Base-by-base conservation (phyloP, 148 eudicot genomes). In the Vaccinium darrowii region DNA sequence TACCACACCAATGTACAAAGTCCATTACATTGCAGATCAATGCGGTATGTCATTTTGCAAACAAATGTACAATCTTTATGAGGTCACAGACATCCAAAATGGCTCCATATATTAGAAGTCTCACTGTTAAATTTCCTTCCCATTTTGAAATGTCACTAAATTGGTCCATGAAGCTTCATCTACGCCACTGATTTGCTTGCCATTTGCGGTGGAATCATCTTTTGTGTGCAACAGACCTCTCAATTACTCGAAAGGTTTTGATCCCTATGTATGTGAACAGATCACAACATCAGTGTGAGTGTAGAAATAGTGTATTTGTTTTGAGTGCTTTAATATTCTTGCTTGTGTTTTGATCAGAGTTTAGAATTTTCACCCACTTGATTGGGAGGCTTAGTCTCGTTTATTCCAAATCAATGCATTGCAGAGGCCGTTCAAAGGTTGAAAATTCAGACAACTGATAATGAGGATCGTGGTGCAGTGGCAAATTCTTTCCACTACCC, bases 381-480 rank as follows among this genome's bases (percentile, higher is more conserved):
- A 69, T 69, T 69, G 74, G 43, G 43, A 69, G 39, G 18, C 13
- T 5, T 27, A 12, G 19, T 13, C 8, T 30, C 8, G 8, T 69
- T 83, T 83, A 73, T 54, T 6, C 80, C 16, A n/a, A 7, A 57
- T 43, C 10, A 36, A 76, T 84, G 63, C 63, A 83, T 81, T 81
- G 72, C 76, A 90, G 94, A 87, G 43, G 89, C 87, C 15, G 74
- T 91, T 76, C 43, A 73, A 76, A 85, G 74, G 83, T 88, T 90
- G 87, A 90, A 88, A 81, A 85, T 90, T 25, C 87, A 81, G 57
- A 78, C 63, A 19, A 62, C 75, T 82, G 85, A 84, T 54, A 60
- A 69, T 58, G 82, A 56, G 60, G 87, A 87, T 19, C 67, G 82
- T 43, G 90, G 60, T 51, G 72, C 12, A 69, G 79, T 43, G 77